phyloP scores from a whole-genome alignment of 1,139 yeast genomes.

The Suhomyces anneliseae region DNA sequence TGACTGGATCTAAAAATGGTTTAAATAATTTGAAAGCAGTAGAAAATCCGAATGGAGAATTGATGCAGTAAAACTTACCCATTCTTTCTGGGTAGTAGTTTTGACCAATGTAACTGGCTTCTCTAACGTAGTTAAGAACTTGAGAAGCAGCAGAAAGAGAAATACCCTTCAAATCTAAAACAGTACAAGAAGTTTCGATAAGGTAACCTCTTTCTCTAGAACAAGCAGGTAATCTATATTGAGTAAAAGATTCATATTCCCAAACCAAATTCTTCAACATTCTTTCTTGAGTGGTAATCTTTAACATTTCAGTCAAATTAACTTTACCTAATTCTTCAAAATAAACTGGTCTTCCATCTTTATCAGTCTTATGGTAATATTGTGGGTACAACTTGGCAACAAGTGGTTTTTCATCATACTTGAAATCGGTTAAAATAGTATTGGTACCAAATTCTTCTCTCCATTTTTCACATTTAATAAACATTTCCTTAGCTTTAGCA shows the following conservation, averaged over 20 bases:
- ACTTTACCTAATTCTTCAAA: constrained; percentile 92
- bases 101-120: constrained; percentile 93
- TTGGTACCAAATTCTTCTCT: constrained; percentile 83
- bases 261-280: constrained; percentile 95
- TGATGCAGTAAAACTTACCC: constrained; percentile 95
- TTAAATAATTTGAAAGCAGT: constrained; percentile 89
- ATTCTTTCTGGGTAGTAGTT: constrained; percentile 99
- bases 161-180: constrained; percentile 92
- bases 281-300: constrained; percentile 91
- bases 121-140: constrained; percentile 85
- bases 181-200: constrained; percentile 95
- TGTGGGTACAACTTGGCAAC: constrained; percentile 93
- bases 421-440: constrained; percentile 81
- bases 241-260: constrained; percentile 93
- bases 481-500: constrained; percentile 78
- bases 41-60: constrained; percentile 96
- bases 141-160: constrained; percentile 80
- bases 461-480: constrained; percentile 86
- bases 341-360: constrained; percentile 95
- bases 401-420: constrained; percentile 83
- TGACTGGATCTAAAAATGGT: constrained; percentile 95
- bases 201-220: constrained; percentile 77
- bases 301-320: constrained; percentile 86
- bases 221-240: constrained; percentile 88
- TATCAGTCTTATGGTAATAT: constrained; percentile 95